phyloP scores from a whole-genome alignment of 306 rosid species.

The Vicia faba region DNA sequence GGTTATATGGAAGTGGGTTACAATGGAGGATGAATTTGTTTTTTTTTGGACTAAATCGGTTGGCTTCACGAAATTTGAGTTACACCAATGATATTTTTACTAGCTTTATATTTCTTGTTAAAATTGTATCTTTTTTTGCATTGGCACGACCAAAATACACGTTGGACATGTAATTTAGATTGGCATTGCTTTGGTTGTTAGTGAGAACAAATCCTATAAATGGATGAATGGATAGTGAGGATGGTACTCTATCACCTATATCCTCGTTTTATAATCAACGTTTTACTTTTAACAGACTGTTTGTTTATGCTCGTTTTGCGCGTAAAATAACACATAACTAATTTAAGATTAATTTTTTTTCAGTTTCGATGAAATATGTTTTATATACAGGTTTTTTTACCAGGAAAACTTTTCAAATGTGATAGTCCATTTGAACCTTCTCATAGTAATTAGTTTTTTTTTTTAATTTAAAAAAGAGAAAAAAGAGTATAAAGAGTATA shows the following conservation, averaged over 20 bases:
- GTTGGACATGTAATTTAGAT: not conserved
- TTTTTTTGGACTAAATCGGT: slow-evolving; percentile 8
- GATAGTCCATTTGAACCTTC: too few species aligned
- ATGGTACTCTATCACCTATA: too few species aligned
- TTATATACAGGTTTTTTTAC: too few species aligned
- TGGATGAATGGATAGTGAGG: not conserved
- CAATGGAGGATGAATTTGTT: slow-evolving; percentile 10
- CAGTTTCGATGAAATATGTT: too few species aligned
- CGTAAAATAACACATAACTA: too few species aligned
- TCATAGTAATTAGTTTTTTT: too few species aligned
- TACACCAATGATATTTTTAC: slow-evolving; percentile 33
- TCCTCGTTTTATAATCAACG: not conserved
- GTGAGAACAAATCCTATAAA: not conserved
- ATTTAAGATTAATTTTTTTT: too few species aligned
- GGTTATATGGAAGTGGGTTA: slow-evolving; percentile 20
- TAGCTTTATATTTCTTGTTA: not conserved
- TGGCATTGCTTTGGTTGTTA: slow-evolving; percentile 17
- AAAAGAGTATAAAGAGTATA: too few species aligned
- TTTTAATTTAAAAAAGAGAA: too few species aligned
- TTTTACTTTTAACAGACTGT: not conserved
- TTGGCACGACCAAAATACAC: slow-evolving; percentile 7
- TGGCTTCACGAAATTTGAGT: slow-evolving; percentile 45
- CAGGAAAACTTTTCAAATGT: too few species aligned
- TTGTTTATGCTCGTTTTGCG: too few species aligned
- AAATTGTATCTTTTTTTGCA: not conserved